Evolutionary conservation across 441 rosid genomes (phyloP), one percentile per base, ranked within the genome.

Genomic region (Codiaeum variegatum): DNA sequence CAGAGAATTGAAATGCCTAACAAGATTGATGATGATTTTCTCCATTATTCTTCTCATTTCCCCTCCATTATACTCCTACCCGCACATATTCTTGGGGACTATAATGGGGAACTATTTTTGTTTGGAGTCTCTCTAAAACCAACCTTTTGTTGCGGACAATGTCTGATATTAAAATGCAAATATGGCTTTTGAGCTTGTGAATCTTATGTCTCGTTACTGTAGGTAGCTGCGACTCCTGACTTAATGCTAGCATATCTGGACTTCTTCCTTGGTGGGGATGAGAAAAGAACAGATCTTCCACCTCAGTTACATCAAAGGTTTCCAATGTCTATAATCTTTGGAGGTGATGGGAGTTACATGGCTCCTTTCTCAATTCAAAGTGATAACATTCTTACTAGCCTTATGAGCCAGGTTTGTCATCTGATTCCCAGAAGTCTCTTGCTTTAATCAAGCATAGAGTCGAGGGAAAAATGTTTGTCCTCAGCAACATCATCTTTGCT

Each of bases 251-350:
- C 96, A 62, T 94, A 94, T 87, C 75, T 92, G 81, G 99, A 96
- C 83, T 91, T 96, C 88, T 96, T 91, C 86, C 97, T 96, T 77
- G 99, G 99, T 19, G 98, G 99, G 49, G 99, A 96, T 82, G 99
- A 96, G 84, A 96, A 96, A 78, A 85, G 98, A 83, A 80, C 86
- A 29, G 98, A 96, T 77, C 96, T 92, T 81, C 99, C 99, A 77
- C 96, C 97, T 78, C 87, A 82, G 52, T 89, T 94, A 40, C 80
- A 69, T 76, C 96, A 92, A 78, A 88, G 96, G 80, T 87, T 88
- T 78, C 98, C 99, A 38, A 83, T 90, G 84, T 84, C 97, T 71
- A 79, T 96, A 73, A 77, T 91, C 73, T 94, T 92, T 85, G 99
- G 98, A 76, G 99, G 99, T 75, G 96, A 96, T 79, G 98, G 99